Evolutionary conservation across 441 rosid genomes (phyloP).

Genomic region (Eutrema salsugineum): DNA sequence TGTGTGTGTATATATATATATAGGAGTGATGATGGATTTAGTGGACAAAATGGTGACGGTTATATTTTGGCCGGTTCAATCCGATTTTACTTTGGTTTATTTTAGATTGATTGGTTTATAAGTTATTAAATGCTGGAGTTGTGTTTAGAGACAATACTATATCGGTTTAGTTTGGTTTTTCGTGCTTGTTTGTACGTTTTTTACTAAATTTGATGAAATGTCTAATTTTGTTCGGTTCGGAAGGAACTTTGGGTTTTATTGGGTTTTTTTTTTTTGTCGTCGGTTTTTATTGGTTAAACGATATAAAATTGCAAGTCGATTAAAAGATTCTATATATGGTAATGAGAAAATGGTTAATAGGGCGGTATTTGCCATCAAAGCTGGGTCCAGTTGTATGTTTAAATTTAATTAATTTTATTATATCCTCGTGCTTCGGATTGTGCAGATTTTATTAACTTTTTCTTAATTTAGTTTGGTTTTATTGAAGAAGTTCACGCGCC

Average conservation of each 20-base stretch:
- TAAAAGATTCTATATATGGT: not conserved
- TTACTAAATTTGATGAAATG: not conserved
- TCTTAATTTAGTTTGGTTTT: not conserved
- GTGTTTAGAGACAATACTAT: not conserved
- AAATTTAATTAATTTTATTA: not conserved
- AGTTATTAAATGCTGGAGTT: not conserved
- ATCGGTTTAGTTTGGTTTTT: not conserved
- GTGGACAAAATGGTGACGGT: conserved; percentile 1
- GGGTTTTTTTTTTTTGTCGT: too few species aligned
- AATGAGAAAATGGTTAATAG: conserved; percentile 1
- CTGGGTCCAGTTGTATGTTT: conserved; percentile 28
- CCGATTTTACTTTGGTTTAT: conserved; percentile 13
- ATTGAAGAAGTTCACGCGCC: conserved; percentile 18
- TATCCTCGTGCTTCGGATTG: conserved; percentile 17
- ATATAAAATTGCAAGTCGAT: not conserved
- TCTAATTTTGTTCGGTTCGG: not conserved
- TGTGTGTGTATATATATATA: not conserved
- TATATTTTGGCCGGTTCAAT: not conserved
- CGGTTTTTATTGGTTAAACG: not conserved
- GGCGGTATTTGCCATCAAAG: conserved; percentile 42
- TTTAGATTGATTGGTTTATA: not conserved
- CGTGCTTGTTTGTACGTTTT: not conserved
- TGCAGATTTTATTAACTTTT: not conserved
- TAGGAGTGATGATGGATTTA: not conserved
- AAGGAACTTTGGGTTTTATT: not conserved